These are phyloP conservation scores for Circinella umbellata DNA, from an alignment of 371 early-diverging fungal genomes.

Conservation along the genomic window DNA sequence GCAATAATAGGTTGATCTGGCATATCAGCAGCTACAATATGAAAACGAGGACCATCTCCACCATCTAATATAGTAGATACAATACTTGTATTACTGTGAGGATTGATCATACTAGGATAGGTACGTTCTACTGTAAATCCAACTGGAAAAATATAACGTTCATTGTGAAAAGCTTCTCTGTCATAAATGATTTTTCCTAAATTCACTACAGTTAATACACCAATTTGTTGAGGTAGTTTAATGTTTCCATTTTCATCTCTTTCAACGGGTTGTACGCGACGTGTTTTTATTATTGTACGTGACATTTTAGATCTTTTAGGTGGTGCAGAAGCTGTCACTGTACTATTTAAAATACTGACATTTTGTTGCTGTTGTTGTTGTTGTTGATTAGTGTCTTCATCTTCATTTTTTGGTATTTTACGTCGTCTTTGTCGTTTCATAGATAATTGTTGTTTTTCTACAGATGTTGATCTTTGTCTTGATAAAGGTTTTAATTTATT, in stretches of 20 bases:
- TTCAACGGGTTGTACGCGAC: slow-evolving; percentile 65
- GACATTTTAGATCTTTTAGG: slow-evolving; percentile 48
- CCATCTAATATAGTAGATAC: slow-evolving; percentile 82
- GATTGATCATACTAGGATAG: slow-evolving; percentile 79
- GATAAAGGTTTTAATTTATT: not conserved
- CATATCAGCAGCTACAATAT: slow-evolving; percentile 77
- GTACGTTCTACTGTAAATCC: slow-evolving; percentile 76
- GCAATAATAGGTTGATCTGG: slow-evolving; percentile 69
- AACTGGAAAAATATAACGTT: slow-evolving; percentile 91
- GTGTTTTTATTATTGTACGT: slow-evolving; percentile 31
- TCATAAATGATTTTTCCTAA: slow-evolving; percentile 79
- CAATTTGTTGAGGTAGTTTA: slow-evolving; percentile 79
- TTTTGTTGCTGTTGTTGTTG: not conserved
- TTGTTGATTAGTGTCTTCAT: too few species aligned
- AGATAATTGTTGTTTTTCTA: not conserved
- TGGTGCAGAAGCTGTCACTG: slow-evolving; percentile 36
- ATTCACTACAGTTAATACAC: slow-evolving; percentile 73
- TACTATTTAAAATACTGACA: not conserved
- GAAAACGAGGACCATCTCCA: slow-evolving; percentile 74
- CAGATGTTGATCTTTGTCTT: slow-evolving; percentile 5
- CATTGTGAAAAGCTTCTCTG: slow-evolving; percentile 83
- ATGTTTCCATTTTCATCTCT: slow-evolving; percentile 71
- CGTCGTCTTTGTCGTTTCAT: not conserved
- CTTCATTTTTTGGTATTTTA: not conserved
- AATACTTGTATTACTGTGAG: slow-evolving; percentile 62